Evolutionary conservation across 2,329 filamentous ascomycete genomes (phyloP), one percentile per base, ranked within the genome.

Genomic region (Helotiales sp.): DNA sequence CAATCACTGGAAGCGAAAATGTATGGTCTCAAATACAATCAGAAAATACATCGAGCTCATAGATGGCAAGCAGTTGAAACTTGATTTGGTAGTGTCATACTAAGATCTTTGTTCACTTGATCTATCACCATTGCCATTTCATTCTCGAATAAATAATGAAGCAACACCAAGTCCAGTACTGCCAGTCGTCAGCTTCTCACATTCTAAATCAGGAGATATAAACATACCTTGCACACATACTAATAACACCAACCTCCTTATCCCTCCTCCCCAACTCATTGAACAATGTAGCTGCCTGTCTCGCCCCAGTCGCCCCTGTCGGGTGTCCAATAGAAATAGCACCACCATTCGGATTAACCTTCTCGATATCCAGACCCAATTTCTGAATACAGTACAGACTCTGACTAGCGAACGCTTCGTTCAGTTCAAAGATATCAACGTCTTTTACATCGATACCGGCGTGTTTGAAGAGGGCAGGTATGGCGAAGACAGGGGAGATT

Each of bases 391-490:
- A 85, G 67, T 85, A 72, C 5, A 75, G 11, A 50, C 69, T 65
- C 54, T 74, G 72, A 58, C 72, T 72, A 17, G 73, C 74, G 65
- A 75, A 75, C 8, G 74, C 73, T 64, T 91, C 89, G 74, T 91
- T 91, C 75, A 91, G 85, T 77, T 91, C 89, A 86, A 88, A 90
- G 20, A 91, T 80, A 50, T 86, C 85, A 2, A 91, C 83, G 52
- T 91, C 88, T 0, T 82, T 80, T 45, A 83, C 84, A n/a, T 78
- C 75, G 6, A 91, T 74, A 1, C 85, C 87, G 2, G 86, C 85
- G 59, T 85, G 83, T 20, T 85, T 78, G 11, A 91, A 82, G 7
- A 91, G 79, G 68, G 87, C 88, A 7, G 88, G 89, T 47, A 91
- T 89, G 0, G 87, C 89, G 50, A 89, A 75, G 1, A 88, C 86